Conservation (phyloP, 306 rosid species). For the Macrotyloma uniflorum region DNA sequence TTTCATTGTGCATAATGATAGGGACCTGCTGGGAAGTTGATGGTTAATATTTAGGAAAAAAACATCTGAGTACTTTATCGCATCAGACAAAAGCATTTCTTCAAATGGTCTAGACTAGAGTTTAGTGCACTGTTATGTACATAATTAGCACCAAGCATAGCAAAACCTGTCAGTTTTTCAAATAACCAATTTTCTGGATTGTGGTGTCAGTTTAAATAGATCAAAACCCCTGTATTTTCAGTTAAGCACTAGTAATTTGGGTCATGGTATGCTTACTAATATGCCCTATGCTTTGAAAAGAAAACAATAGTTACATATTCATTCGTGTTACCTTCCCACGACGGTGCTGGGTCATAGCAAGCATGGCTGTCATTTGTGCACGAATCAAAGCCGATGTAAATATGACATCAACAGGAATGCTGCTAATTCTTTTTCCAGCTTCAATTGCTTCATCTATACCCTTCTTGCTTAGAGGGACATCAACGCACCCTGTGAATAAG, state of each 20-base stretch:
- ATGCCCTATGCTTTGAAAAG: background rate
- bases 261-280: slow-evolving; percentile 6
- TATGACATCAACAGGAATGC: slow-evolving; percentile 92
- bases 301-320: slow-evolving; percentile 1
- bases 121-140: background rate
- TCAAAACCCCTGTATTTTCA: background rate
- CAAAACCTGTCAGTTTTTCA: slow-evolving; percentile 9
- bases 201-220: background rate
- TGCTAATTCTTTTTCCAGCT: slow-evolving; percentile 99
- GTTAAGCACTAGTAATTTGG: slow-evolving; percentile 15
- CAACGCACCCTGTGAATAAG: slow-evolving; percentile 98
- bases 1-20: slow-evolving; percentile 78
- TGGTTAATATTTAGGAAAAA: slow-evolving; percentile 38
- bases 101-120: slow-evolving; percentile 11
- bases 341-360: slow-evolving; percentile 98
- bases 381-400: slow-evolving; percentile 94
- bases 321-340: slow-evolving; percentile 70
- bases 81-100: slow-evolving; percentile 22
- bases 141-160: slow-evolving; percentile 5
- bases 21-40: slow-evolving; percentile 69
- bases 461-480: slow-evolving; percentile 91
- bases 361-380: slow-evolving; percentile 99
- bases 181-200: slow-evolving; percentile 3
- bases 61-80: slow-evolving; percentile 8
- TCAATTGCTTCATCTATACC: slow-evolving; percentile 98